Percentiles rank a stretch among this genome's conserved stretches.
Evolutionary conservation across 1,284 basidiomycete genomes (phyloP).

Genomic region (Sanghuangporus baumii): DNA sequence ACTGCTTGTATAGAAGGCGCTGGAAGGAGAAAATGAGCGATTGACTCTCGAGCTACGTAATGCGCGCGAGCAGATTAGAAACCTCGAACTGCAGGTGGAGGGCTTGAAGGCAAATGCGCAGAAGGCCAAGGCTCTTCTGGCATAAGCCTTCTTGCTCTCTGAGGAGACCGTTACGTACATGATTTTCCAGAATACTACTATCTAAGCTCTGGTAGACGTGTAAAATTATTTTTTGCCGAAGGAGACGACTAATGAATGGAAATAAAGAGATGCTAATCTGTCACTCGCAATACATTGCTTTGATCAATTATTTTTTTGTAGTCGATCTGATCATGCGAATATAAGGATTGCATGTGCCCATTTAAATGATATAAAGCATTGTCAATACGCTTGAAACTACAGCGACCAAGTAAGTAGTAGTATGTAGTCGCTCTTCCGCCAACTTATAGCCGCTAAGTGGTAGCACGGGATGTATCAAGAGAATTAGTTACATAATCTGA

Average conservation of each 20-base stretch:
- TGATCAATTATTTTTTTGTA: neutral
- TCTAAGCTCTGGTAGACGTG: neutral
- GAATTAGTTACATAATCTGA: too few species aligned
- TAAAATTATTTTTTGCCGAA: neutral
- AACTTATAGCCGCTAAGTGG: too few species aligned
- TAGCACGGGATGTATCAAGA: too few species aligned
- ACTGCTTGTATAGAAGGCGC: constrained; percentile 17
- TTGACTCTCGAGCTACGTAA: constrained; percentile 66
- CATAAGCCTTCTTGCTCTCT: neutral
- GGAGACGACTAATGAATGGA: too few species aligned
- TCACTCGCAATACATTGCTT: neutral
- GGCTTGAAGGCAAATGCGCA: constrained; percentile 65
- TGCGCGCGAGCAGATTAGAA: constrained; percentile 72
- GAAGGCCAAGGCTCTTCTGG: constrained; percentile 41
- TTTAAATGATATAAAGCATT: too few species aligned
- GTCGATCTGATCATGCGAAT: too few species aligned
- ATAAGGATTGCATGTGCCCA: too few species aligned
- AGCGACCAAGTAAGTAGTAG: too few species aligned
- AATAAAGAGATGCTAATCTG: neutral
- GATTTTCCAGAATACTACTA: neutral
- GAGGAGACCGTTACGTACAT: neutral
- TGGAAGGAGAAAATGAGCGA: constrained; percentile 55
- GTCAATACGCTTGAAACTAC: too few species aligned
- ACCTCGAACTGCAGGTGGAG: constrained; percentile 81
- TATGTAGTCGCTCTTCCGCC: too few species aligned